Conservation (phyloP, 306 rosid species). For the Amphicarpaea edgeworthii region DNA sequence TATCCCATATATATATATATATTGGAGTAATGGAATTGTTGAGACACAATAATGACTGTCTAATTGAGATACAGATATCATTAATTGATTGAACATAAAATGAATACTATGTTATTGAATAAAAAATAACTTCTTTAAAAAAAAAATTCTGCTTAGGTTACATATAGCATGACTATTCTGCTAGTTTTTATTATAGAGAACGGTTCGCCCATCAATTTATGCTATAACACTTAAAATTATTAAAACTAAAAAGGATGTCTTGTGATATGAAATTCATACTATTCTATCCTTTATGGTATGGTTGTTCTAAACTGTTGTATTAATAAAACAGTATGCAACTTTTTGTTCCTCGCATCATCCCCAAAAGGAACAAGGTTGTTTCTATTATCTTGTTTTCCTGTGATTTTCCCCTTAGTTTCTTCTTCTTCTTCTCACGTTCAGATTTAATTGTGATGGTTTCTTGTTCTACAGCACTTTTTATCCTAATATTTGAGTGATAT, state of each 20-base stretch:
- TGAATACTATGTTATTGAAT: constrained; percentile 7
- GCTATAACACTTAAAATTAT: not conserved
- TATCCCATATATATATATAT: not conserved
- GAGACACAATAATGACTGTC: constrained; percentile 13
- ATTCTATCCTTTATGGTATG: constrained; percentile 20
- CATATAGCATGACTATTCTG: not conserved
- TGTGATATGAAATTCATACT: not conserved
- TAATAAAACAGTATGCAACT: not conserved
- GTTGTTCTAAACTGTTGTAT: not conserved
- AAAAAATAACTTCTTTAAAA: constrained; percentile 13
- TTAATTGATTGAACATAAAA: constrained; percentile 1
- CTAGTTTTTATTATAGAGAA: constrained; percentile 22
- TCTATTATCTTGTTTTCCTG: too few relatives aligned
- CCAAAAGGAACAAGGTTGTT: not conserved
- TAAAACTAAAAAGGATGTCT: not conserved
- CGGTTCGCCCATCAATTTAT: constrained; percentile 14
- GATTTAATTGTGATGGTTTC: not conserved
- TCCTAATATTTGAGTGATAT: constrained; percentile 8
- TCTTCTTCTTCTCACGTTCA: not conserved
- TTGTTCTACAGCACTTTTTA: constrained; percentile 1
- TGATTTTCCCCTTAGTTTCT: too few relatives aligned
- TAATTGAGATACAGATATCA: constrained; percentile 9
- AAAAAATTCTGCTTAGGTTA: not conserved
- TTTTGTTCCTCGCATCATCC: not conserved
- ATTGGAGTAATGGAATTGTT: not conserved